Conservation (phyloP, 768 basidiomycete genomes). For the Podaxis pistillaris region DNA sequence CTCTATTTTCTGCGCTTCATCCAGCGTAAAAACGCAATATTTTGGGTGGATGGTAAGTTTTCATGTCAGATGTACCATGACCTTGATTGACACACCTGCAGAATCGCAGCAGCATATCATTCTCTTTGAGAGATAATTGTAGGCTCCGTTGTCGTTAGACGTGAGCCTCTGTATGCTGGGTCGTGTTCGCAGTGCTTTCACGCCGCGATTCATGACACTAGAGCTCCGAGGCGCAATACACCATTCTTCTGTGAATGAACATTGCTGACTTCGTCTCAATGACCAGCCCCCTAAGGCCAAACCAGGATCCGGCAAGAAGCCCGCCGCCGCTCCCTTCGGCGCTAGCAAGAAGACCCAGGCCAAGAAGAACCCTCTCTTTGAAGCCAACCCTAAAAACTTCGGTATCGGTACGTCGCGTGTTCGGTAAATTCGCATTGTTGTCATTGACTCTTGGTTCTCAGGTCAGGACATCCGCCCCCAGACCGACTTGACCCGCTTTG, state of each 20-base stretch:
- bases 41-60: constrained; percentile 55
- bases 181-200: constrained; percentile 17
- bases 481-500: constrained; percentile 92
- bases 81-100: constrained; percentile 9
- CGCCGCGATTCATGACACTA: constrained; percentile 37
- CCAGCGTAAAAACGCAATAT: constrained; percentile 24
- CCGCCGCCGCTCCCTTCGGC: constrained; percentile 81
- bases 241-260: constrained; percentile 25
- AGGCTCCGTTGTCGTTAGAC: constrained; percentile 22
- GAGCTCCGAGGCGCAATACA: constrained; percentile 54
- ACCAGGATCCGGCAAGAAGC: constrained; percentile 75
- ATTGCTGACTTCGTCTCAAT: constrained; percentile 78
- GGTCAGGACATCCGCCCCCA: constrained; percentile 92
- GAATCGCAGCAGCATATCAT: constrained; percentile 26
- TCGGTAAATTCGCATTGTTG: neutral
- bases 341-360: constrained; percentile 71
- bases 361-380: constrained; percentile 96
- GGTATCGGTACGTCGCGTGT: constrained; percentile 74
- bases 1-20: constrained; percentile 36
- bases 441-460: constrained; percentile 26
- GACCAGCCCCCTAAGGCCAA: constrained; percentile 87
- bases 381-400: constrained; percentile 87
- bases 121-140: constrained; percentile 15
- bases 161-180: constrained; percentile 43
- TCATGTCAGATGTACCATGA: constrained; percentile 31